Evolutionary conservation across 345 rosid genomes (phyloP).

Genomic region (Brassica juncea): DNA sequence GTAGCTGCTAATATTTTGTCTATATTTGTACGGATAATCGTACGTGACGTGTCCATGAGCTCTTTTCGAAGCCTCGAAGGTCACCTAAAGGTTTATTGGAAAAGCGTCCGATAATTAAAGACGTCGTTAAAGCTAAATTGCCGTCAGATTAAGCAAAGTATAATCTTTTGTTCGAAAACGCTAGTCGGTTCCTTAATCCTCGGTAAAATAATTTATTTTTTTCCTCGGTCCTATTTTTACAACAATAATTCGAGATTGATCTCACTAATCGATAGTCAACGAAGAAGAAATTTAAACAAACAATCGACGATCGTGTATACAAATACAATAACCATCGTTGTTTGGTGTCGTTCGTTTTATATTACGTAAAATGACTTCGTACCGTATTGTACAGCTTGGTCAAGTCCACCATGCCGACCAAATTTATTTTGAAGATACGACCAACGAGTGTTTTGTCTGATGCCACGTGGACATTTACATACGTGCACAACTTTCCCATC

Average conservation of each 20-base stretch:
- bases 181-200: constrained; percentile 22
- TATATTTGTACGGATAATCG: constrained; percentile 40
- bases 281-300: too few species aligned
- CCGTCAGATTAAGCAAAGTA: constrained; percentile 3
- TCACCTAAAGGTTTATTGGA: background rate
- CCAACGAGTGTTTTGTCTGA: background rate
- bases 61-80: constrained; percentile 34
- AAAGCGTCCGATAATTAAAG: background rate
- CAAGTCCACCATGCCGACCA: constrained; percentile 17
- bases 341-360: constrained; percentile 13
- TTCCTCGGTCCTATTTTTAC: background rate
- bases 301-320: background rate
- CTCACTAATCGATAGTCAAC: too few species aligned
- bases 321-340: background rate
- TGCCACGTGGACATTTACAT: constrained; percentile 17
- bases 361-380: constrained; percentile 26
- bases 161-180: background rate
- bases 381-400: constrained; percentile 17
- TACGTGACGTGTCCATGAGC: constrained; percentile 31
- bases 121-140: constrained; percentile 24
- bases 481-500: constrained; percentile 4
- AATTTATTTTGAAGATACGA: background rate
- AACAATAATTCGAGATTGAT: background rate
- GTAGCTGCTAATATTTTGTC: constrained; percentile 20
- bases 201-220: constrained; percentile 1